Evolutionary conservation across 2,329 filamentous ascomycete species (phyloP).

Genomic region (Colletotrichum lupini): DNA sequence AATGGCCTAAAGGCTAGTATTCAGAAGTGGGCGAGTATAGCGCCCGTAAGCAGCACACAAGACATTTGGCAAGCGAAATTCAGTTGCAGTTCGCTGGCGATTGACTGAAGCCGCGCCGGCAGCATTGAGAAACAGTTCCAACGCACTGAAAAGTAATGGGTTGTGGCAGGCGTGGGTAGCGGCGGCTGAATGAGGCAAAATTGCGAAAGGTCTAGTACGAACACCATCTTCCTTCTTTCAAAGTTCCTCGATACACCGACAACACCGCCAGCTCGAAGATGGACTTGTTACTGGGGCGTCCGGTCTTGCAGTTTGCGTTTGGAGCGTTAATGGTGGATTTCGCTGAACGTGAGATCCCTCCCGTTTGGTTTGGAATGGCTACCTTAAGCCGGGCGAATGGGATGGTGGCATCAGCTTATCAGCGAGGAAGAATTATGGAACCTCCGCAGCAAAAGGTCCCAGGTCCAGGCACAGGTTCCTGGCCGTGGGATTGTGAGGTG

Average conservation of each 20-base stretch:
- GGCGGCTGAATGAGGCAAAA: background rate
- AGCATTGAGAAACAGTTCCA: background rate
- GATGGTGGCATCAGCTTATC: conserved; percentile 20
- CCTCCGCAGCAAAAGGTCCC: background rate
- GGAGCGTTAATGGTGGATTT: background rate
- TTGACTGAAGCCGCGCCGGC: background rate
- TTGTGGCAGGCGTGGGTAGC: background rate
- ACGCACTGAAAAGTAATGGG: background rate
- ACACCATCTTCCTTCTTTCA: background rate
- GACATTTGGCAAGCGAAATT: background rate
- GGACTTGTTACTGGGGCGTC: background rate
- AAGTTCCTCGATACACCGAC: background rate
- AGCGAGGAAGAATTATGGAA: background rate
- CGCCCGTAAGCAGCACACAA: background rate
- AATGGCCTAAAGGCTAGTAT: no score
- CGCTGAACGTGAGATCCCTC: background rate
- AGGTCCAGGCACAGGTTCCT: conserved; percentile 4
- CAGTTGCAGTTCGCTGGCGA: background rate
- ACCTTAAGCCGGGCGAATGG: background rate
- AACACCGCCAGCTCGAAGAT: background rate
- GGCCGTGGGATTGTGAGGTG: background rate
- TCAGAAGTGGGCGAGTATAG: no score
- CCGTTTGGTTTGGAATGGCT: background rate
- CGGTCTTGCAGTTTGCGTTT: background rate
- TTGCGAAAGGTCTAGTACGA: background rate